Evolutionary conservation across 75 land plant species (phyloP), one percentile per base, ranked within the genome.

Genomic region (Pseudotsuga menziesii): DNA sequence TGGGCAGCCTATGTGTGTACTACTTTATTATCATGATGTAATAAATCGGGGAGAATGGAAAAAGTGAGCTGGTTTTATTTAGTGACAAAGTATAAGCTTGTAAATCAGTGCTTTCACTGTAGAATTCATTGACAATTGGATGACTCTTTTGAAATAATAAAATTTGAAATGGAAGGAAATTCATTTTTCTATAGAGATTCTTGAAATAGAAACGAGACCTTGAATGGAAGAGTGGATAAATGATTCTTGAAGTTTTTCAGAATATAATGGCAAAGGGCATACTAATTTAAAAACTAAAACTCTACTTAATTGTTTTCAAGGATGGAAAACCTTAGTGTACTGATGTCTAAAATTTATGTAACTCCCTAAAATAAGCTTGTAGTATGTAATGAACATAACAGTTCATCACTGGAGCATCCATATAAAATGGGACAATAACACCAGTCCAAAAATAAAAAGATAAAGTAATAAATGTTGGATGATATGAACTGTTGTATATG

Each of bases 1-100:
- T 36, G 99, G 99, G n/a, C 99, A 96, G 72, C 99, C 99, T 11
- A 96, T 94, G 92, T 88, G 91, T 76, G 82, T 96, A 55, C 92
- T 96, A 54, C 88, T 96, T 2, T 96, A 96, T 75, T 96, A 96
- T 75, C 99, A 96, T 79, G 99, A 96, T 75, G 75, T 93, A 73
- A 89, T 96, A 81, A 94, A 96, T 67, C 77, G 79, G 71, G 86
- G 76, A 74, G 88, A 61, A 64, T 54, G 57, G 74, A 58, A 9
- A 48, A 69, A 69, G 72, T 69, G 20, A 69, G 48, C 23, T 69
- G 72, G 6, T 69, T 41, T 17, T 64, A 41, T 69, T 69, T 29
- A 69, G 72, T 39, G n/a, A 69, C 52, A 69, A 41, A 41, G n/a
- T 12, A 23, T 14, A 69, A 69, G 48, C 23, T 69, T 69, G 72